A percentile compares a stretch with the other conserved stretches of the same genome.
These are phyloP conservation scores for Saraca asoca DNA, from an alignment of 331 rosid species.

Conservation along the genomic window DNA sequence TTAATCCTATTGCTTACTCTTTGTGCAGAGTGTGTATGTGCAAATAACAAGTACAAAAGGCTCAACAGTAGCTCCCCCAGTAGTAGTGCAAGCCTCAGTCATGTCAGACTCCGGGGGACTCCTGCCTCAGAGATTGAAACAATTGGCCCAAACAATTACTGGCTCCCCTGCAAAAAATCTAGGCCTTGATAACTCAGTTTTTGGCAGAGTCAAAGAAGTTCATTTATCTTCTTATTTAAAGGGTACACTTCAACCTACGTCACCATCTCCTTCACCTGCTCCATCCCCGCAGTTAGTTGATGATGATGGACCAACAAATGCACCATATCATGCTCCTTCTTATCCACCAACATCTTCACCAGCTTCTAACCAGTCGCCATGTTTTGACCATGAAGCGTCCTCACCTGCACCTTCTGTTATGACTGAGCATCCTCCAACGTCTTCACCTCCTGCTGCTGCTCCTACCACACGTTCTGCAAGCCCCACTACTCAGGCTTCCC, in stretches of 20 bases:
- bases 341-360: conserved; percentile 45
- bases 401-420: conserved; percentile 55
- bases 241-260: conserved; percentile 43
- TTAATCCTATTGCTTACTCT: conserved; percentile 12
- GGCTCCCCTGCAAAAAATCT: conserved; percentile 66
- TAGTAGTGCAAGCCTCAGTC: conserved; percentile 71
- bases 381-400: conserved; percentile 41
- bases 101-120: conserved; percentile 53
- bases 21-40: conserved; percentile 69
- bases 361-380: conserved; percentile 42
- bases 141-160: conserved; percentile 64
- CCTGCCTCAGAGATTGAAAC: conserved; percentile 64
- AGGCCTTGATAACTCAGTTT: conserved; percentile 69
- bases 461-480: conserved; percentile 43
- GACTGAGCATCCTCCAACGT: conserved; percentile 47
- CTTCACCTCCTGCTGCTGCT: conserved; percentile 48
- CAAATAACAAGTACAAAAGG: conserved; percentile 68
- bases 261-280: conserved; percentile 70
- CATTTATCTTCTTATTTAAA: conserved; percentile 65
- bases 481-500: conserved; percentile 42
- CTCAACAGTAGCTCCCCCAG: conserved; percentile 60
- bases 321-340: conserved; percentile 50
- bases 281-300: conserved; percentile 56
- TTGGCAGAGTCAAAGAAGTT: conserved; percentile 77
- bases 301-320: conserved; percentile 38